Percentiles rank a stretch among this genome's conserved stretches.
Evolutionary conservation across 805 yeast species (phyloP).

Genomic region (Alloascoidea africana): DNA sequence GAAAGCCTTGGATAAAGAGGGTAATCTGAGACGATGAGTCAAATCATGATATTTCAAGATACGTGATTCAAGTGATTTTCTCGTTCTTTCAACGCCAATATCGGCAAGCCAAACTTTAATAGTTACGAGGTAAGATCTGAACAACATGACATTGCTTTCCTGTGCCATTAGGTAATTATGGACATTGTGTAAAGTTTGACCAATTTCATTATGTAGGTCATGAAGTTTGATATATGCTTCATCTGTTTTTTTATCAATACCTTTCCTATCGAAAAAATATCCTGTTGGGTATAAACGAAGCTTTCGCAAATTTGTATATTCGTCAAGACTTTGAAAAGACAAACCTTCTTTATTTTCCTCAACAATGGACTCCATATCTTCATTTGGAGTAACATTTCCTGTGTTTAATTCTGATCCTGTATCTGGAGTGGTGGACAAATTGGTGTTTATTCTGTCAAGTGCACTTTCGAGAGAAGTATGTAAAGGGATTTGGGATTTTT

Average conservation of each 20-base stretch:
- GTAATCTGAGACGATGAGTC: constrained; percentile 43
- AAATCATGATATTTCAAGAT: constrained; percentile 39
- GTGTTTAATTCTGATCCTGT: too few relatives aligned
- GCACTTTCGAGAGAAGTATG: too few relatives aligned
- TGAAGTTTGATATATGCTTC: constrained; percentile 40
- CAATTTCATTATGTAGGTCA: constrained; percentile 40
- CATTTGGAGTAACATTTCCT: too few relatives aligned
- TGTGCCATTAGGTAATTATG: constrained; percentile 29
- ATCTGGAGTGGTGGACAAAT: too few relatives aligned
- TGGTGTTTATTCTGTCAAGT: too few relatives aligned
- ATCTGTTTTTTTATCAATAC: constrained; percentile 28
- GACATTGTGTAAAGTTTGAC: constrained; percentile 45
- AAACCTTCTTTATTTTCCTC: too few relatives aligned
- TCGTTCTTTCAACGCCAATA: constrained; percentile 56
- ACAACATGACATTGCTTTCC: constrained; percentile 49
- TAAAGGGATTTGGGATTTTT: too few relatives aligned
- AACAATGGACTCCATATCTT: too few relatives aligned
- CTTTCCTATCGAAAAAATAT: constrained; percentile 50
- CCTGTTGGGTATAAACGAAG: constrained; percentile 46
- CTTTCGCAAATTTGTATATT: constrained; percentile 23
- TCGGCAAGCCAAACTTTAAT: constrained; percentile 68
- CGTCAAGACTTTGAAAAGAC: too few relatives aligned
- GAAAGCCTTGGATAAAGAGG: constrained; percentile 48
- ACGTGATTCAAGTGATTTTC: constrained; percentile 38
- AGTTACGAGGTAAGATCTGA: constrained; percentile 46